Evolutionary conservation across 805 yeast species (phyloP).

Genomic region (Candida corydali): DNA sequence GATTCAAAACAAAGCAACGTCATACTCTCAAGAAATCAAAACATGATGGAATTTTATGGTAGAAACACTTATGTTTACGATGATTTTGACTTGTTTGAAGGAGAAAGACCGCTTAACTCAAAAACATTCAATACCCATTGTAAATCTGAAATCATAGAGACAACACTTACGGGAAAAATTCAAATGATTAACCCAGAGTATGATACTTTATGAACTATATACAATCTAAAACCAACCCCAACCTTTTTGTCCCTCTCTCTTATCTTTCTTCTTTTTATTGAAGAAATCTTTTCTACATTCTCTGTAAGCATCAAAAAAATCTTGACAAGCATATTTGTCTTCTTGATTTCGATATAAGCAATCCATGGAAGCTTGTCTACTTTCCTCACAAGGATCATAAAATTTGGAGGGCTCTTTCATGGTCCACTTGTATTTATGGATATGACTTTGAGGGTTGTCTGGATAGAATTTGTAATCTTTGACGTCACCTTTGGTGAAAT

Average conservation of each 20-base stretch:
- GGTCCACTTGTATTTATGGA: constrained; percentile 65
- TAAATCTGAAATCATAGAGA: constrained; percentile 4
- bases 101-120: constrained; percentile 6
- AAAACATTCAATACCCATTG: constrained; percentile 3
- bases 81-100: constrained; percentile 11
- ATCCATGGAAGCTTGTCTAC: constrained; percentile 78
- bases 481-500: constrained; percentile 51
- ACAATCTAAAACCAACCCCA: constrained; percentile 29
- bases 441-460: constrained; percentile 74
- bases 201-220: constrained; percentile 7
- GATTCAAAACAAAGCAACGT: constrained; percentile 5
- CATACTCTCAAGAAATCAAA: constrained; percentile 7
- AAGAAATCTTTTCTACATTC: constrained; percentile 73
- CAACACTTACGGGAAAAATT: constrained; percentile 8
- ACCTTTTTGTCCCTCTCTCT: constrained; percentile 35
- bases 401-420: constrained; percentile 77
- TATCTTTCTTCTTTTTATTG: constrained; percentile 33
- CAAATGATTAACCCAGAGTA: constrained; percentile 7
- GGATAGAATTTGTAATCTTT: constrained; percentile 72
- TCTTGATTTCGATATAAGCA: constrained; percentile 79
- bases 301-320: constrained; percentile 86
- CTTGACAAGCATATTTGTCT: constrained; percentile 59
- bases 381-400: constrained; percentile 91
- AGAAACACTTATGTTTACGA: constrained; percentile 9
- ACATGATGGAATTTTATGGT: constrained; percentile 2